Evolutionary conservation across 352 stramenopile genomes (phyloP).

Genomic region (Globisporangium paroecandrum): DNA sequence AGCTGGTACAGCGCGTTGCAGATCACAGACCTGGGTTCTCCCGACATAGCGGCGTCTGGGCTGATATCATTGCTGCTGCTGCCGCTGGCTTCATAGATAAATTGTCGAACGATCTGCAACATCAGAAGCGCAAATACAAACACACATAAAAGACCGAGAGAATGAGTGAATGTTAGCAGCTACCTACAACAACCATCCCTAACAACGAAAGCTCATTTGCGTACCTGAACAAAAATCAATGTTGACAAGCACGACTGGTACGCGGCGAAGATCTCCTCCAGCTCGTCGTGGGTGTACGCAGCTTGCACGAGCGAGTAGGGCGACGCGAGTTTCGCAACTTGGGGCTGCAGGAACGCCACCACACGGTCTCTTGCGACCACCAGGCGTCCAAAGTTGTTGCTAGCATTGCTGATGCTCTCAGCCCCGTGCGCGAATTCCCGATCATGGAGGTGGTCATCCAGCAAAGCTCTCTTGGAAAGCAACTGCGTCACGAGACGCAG

Average conservation of each 20-base stretch:
- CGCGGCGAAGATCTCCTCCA: constrained; percentile 17
- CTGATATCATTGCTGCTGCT: background rate
- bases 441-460: background rate
- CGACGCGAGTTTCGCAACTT: constrained; percentile 7
- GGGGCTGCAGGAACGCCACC: constrained; percentile 15
- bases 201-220: background rate
- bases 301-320: background rate
- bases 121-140: background rate
- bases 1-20: constrained; percentile 12
- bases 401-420: background rate
- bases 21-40: constrained; percentile 6
- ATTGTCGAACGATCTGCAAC: constrained; percentile 18
- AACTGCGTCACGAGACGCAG: constrained; percentile 12
- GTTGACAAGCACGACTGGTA: constrained; percentile 19
- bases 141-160: background rate
- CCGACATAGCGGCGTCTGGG: background rate
- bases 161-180: background rate
- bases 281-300: background rate
- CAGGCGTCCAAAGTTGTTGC: background rate
- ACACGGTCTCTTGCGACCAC: constrained; percentile 10
- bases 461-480: background rate
- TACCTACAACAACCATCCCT: background rate
- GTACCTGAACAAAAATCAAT: constrained; percentile 8
- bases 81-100: constrained; percentile 15
- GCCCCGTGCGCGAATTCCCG: no score